Base-by-base conservation (phyloP, 75 land plant genomes). In the Sequoiadendron giganteum region DNA sequence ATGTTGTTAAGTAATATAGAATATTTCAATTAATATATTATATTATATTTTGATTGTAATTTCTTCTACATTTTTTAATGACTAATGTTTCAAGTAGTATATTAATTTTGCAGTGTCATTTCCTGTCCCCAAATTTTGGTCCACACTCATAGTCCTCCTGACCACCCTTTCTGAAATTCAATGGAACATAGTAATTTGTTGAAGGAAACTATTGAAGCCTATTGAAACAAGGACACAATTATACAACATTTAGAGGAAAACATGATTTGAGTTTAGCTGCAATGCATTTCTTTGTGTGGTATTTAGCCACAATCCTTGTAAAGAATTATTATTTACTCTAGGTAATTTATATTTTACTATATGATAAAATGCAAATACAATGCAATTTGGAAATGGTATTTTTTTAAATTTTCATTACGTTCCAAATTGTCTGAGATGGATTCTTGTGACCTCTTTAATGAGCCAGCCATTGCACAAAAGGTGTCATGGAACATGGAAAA, bases 201-300 rank as follows among this genome's bases (percentile, higher is more conserved):
- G 84, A 25, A 79, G 84, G 48, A 47, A 82, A 78, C 81, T 78
- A 11, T 78, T 78, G 21, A 42, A 45, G n/a, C 48, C 83, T 81
- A 42, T 81, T 72, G 36, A 28, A 72, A 68, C 72, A 42, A 28
- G 49, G 13, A 81, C 43, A 47, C n/a, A 47, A n/a, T 47, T 49
- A 39, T 79, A 8, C 82, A 79, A 79, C 28, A 42, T 42, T 40
- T 21, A 21, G 28, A 15, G 43, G n/a, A 25, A 77, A 25, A 79
- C n/a, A 42, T 19, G 10, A 40, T 40, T 79, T 5, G 10, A 79
- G 45, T 21, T 25, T 9, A 79, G 47, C 82, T 79, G 42, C 43
- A 25, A 39, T 18, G 47, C 82, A 42, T 79, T 79, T 19, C 43
- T 79, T 79, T 19, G 21, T 40, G 45, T 25, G 47, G 28, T 79